These are phyloP conservation scores for Hyphopichia fennica DNA, from an alignment of 1,139 yeast genomes.

Conservation along the genomic window DNA sequence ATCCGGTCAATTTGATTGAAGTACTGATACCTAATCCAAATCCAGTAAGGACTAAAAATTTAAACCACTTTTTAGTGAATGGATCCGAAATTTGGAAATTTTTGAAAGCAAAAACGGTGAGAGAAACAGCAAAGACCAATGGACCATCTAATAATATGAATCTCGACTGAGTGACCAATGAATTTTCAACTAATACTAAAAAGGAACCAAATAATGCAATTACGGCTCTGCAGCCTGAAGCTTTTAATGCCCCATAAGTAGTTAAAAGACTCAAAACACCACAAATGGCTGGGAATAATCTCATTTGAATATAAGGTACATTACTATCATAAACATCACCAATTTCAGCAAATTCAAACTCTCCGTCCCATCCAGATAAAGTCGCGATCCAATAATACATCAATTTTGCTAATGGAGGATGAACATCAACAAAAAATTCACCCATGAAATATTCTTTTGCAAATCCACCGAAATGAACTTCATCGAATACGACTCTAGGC, in stretches of 20 bases:
- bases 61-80: slow-evolving; percentile 47
- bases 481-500: slow-evolving; percentile 87
- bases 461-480: slow-evolving; percentile 57
- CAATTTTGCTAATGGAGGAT: slow-evolving; percentile 62
- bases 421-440: slow-evolving; percentile 58
- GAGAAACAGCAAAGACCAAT: slow-evolving; percentile 44
- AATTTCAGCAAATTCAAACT: slow-evolving; percentile 28
- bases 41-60: slow-evolving; percentile 42
- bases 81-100: slow-evolving; percentile 33
- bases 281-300: slow-evolving; percentile 32
- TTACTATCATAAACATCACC: slow-evolving; percentile 32
- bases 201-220: slow-evolving; percentile 47
- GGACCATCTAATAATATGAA: slow-evolving; percentile 53
- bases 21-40: slow-evolving; percentile 52
- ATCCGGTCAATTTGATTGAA: slow-evolving; percentile 56
- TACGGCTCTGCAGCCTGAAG: slow-evolving; percentile 40
- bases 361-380: slow-evolving; percentile 46
- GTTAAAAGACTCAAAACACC: slow-evolving; percentile 48
- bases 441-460: slow-evolving; percentile 54
- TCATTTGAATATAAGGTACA: slow-evolving; percentile 37
- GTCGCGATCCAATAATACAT: slow-evolving; percentile 45
- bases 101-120: slow-evolving; percentile 47
- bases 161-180: slow-evolving; percentile 52
- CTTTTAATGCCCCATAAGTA: slow-evolving; percentile 50
- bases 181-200: slow-evolving; percentile 52